Percentiles rank a stretch among this genome's conserved stretches.
Evolutionary conservation across 1,284 basidiomycete species (phyloP).

Genomic region (Rhodotorula sp.): DNA sequence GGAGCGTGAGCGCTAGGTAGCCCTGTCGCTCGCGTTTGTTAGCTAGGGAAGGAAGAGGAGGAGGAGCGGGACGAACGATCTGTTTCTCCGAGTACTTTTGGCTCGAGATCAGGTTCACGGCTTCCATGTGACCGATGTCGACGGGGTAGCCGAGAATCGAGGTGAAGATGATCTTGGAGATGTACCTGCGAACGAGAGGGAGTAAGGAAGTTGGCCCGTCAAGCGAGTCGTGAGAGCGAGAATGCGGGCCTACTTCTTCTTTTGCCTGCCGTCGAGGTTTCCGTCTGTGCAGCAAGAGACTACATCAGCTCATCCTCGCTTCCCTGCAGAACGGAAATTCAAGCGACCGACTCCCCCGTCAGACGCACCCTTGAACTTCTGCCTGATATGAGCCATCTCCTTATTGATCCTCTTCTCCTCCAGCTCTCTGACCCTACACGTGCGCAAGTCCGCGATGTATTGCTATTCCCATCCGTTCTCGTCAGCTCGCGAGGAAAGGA

Average conservation of each 20-base stretch:
- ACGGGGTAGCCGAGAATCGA: conserved; percentile 99
- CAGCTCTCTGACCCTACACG: conserved; percentile 79
- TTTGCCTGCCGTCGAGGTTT: conserved; percentile 95
- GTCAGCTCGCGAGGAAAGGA: background rate
- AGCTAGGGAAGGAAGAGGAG: background rate
- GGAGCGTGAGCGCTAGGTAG: conserved; percentile 91
- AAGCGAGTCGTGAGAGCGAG: background rate
- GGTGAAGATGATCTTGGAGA: conserved; percentile 95
- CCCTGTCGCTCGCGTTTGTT: conserved; percentile 59
- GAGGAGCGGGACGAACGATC: conserved; percentile 64
- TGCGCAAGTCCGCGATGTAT: conserved; percentile 98
- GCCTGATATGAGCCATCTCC: conserved; percentile 99
- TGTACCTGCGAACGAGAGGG: conserved; percentile 62
- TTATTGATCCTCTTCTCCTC: conserved; percentile 99
- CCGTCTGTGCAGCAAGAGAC: conserved; percentile 62
- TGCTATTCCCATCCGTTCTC: conserved; percentile 48
- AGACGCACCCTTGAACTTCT: conserved; percentile 92
- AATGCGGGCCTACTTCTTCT: conserved; percentile 78
- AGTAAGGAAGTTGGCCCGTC: background rate
- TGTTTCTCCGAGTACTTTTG: conserved; percentile 98
- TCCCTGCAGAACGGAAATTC: background rate
- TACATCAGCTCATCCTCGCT: background rate
- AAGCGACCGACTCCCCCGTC: background rate
- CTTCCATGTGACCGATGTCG: conserved; percentile 98
- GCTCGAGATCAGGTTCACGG: conserved; percentile 94